Conservation (phyloP, 164 flowering plant species). For the Liriodendron chinense region DNA sequence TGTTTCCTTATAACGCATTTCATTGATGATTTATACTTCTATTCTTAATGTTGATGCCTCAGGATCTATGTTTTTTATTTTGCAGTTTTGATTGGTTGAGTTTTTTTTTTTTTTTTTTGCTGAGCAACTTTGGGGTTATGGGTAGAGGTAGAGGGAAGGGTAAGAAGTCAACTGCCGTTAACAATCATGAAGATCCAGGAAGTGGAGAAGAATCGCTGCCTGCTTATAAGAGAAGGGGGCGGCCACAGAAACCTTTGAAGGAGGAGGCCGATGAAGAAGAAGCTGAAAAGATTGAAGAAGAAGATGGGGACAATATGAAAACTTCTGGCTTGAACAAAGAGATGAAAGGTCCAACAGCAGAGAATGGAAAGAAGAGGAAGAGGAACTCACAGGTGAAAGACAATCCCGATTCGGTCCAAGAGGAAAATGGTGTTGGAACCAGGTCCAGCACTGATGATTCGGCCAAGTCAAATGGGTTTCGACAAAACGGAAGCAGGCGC, state of each 20-base stretch:
- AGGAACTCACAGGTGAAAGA: slow-evolving; percentile 41
- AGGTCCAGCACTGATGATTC: slow-evolving; percentile 38
- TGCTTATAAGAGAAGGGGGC: slow-evolving; percentile 67
- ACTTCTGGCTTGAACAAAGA: slow-evolving; percentile 30
- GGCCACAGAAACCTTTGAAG: slow-evolving; percentile 68
- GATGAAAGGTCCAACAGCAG: slow-evolving; percentile 24
- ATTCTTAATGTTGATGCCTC: neutral
- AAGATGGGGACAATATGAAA: slow-evolving; percentile 36
- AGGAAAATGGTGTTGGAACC: slow-evolving; percentile 49
- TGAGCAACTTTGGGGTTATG: slow-evolving; percentile 31
- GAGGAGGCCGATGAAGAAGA: slow-evolving; percentile 64
- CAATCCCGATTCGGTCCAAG: slow-evolving; percentile 34
- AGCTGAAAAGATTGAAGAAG: slow-evolving; percentile 41
- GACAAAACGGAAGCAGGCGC: slow-evolving; percentile 64
- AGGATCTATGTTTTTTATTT: neutral
- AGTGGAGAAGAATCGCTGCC: slow-evolving; percentile 75
- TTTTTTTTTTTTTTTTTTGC: slow-evolving; percentile 3
- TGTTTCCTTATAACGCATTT: neutral
- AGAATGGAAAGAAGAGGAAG: slow-evolving; percentile 63
- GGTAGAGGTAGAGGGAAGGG: slow-evolving; percentile 87
- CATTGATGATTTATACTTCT: neutral
- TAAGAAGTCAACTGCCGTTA: slow-evolving; percentile 45
- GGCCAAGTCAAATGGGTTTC: slow-evolving; percentile 51
- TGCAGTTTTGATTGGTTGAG: slow-evolving; percentile 24
- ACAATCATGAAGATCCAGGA: slow-evolving; percentile 55